Evolutionary conservation across 2,329 filamentous ascomycete genomes (phyloP), one percentile per base, ranked within the genome.

Genomic region (Pseudopithomyces maydicus): DNA sequence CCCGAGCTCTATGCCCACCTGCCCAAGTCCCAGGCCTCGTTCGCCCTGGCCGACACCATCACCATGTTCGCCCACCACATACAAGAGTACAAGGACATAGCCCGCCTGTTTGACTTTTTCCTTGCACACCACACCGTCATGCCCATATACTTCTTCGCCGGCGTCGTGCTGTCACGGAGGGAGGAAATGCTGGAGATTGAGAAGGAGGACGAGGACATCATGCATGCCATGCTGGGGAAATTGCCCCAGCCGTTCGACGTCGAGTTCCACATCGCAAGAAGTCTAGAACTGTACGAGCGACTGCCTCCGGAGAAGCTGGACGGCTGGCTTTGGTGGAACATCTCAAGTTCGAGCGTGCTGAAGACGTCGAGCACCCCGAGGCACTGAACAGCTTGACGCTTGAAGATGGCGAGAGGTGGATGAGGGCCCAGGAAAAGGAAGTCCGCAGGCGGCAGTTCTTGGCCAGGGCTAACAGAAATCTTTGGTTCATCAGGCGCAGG

Each of bases 11-110:
- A 86, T 73, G 79, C 77, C 7, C 94, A 97, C 77, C 81, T 97
- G n/a, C 86, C 88, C 1, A 84, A 82, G 22, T 90, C 88, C 15
- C 87, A 93, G 71, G 94, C 95, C 1, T 97, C 93, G 75, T 99
- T 97, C 75, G 95, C 95, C 4, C 82, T 99, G 5, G 88, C 91
- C n/a, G 92, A 92, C 46, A 97, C 92, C 0, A 83, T 99, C 42
- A 99, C 96, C 33, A 88, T 99, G 80, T 99, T 97, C 75, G 92
- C 95, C 17, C 95, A 99, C 77, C 94, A 98, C 74, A 92, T 99
- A 59, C 89, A 95, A 75, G 88, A 89, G 41, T 97, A 97, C 73
- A 85, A 86, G 61, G 90, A 94, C 64, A 98, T 99, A 70, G 86
- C 92, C 33, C 87, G 95, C 22, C 80, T 99, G 1, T 99, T 97